Base-by-base conservation (phyloP, 768 basidiomycete genomes). In the Coprinopsis cinerea region DNA sequence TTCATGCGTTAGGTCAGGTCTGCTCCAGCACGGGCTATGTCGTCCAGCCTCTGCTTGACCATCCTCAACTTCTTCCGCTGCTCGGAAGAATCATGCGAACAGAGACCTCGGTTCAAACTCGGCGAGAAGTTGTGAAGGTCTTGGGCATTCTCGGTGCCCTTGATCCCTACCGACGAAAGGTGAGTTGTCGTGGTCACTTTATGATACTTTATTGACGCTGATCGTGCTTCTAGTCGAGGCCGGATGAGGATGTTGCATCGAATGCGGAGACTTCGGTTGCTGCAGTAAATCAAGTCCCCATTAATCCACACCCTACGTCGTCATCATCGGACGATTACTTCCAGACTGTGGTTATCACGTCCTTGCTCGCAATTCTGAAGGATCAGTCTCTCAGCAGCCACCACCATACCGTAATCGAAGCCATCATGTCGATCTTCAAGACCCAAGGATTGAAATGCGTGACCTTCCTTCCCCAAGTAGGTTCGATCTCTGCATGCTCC, bases 351-450 rank as follows among this genome's bases (percentile, higher is more conserved):
- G 94, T 94, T 30, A 90, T 99, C 62, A 87, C 82, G 23, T 79
- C 92, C 0, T 76, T 99, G 9, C 76, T 98, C 27, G 77, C 81
- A 35, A 88, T 99, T 51, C 65, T 99, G 53, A 89, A 85, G 61
- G 96, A 99, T 63, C 84, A 89, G 47, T 83, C 92, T 1, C 75
- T 96, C 52, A 87, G 78, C 59, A 83, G 74, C 49, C 85, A 91
- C 58, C 93, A 97, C 59, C 88, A 96, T 59, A 88, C 84, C 20
- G 95, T 94, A 41, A 93, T 98, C 49, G 93, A 98, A 63, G 93
- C 93, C 1, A 88, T 99, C 57, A 97, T 98, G 92, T 87, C 92
- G 40, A 98, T 99, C 53, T 99, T 98, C 78, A 93, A 94, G 67
- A 96, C 93, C 0, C 94, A 98, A 61, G 93, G 95, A 13, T 70